Evolutionary conservation across 768 basidiomycete genomes (phyloP).

Genomic region (Steccherinum ochraceum): DNA sequence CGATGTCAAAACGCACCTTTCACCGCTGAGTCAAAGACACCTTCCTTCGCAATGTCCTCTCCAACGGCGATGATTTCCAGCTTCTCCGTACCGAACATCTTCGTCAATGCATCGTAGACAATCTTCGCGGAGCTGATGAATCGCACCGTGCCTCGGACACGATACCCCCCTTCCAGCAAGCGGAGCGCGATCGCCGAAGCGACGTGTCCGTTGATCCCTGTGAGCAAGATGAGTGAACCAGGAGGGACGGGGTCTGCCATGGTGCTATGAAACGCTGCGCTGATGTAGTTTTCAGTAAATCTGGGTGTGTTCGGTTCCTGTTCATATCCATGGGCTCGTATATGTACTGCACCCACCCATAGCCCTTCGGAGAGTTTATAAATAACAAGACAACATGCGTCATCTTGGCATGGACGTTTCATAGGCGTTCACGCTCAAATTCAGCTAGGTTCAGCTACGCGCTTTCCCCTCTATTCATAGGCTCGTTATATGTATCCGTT

Average conservation of each 20-base stretch:
- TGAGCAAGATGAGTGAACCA: slow-evolving; percentile 11
- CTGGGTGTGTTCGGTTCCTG: too few relatives aligned
- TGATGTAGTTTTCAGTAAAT: too few relatives aligned
- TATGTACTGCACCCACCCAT: too few relatives aligned
- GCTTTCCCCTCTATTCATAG: too few relatives aligned
- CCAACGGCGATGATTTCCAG: not conserved
- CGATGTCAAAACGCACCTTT: not conserved
- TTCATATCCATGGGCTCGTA: too few relatives aligned
- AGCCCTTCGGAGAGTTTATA: too few relatives aligned
- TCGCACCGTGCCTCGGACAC: not conserved
- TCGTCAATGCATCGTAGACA: not conserved
- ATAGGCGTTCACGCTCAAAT: too few relatives aligned
- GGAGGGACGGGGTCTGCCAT: not conserved
- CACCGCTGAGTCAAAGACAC: not conserved
- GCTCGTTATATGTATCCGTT: too few relatives aligned
- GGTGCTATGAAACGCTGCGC: too few relatives aligned
- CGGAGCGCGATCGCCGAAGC: slow-evolving; percentile 1
- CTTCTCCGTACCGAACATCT: not conserved
- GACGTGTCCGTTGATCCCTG: not conserved
- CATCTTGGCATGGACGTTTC: too few relatives aligned
- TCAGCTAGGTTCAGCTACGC: too few relatives aligned
- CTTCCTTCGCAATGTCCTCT: not conserved
- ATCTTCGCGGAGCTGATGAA: not conserved
- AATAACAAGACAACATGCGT: too few relatives aligned
- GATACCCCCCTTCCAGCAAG: not conserved